Conservation (phyloP, 306 rosid species). For the Rosa rugosa region DNA sequence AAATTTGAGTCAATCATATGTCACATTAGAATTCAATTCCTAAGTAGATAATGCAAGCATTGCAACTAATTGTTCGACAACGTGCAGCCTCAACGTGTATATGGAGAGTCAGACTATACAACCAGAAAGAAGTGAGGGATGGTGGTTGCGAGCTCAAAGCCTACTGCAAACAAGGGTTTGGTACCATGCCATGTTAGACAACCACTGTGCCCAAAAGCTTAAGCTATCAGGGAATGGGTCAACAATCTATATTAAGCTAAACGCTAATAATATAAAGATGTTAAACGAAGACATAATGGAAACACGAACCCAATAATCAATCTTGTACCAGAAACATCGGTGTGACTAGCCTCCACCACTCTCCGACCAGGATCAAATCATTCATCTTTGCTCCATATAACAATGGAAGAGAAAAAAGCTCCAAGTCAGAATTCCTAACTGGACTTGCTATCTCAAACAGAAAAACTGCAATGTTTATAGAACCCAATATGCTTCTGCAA, state of each 20-base stretch:
- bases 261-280: slow-evolving; percentile 10
- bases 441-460: slow-evolving; percentile 97
- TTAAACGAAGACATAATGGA: slow-evolving; percentile 45
- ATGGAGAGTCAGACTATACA: neutral
- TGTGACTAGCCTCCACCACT: slow-evolving; percentile 98
- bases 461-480: slow-evolving; percentile 79
- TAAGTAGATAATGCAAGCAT: neutral
- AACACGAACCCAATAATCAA: slow-evolving; percentile 76
- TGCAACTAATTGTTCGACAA: neutral
- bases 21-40: neutral
- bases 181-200: neutral
- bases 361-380: slow-evolving; percentile 75
- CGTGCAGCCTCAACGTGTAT: neutral
- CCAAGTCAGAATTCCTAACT: slow-evolving; percentile 54
- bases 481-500: slow-evolving; percentile 74
- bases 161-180: neutral
- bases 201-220: neutral
- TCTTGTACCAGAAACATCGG: slow-evolving; percentile 99
- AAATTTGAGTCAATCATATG: slow-evolving; percentile 8
- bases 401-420: slow-evolving; percentile 67
- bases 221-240: neutral
- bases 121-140: neutral
- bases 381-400: slow-evolving; percentile 91
- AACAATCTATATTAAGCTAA: neutral
- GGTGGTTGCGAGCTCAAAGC: neutral